Conservation (phyloP, 2,329 filamentous ascomycete species). For the Curvularia lunata region DNA sequence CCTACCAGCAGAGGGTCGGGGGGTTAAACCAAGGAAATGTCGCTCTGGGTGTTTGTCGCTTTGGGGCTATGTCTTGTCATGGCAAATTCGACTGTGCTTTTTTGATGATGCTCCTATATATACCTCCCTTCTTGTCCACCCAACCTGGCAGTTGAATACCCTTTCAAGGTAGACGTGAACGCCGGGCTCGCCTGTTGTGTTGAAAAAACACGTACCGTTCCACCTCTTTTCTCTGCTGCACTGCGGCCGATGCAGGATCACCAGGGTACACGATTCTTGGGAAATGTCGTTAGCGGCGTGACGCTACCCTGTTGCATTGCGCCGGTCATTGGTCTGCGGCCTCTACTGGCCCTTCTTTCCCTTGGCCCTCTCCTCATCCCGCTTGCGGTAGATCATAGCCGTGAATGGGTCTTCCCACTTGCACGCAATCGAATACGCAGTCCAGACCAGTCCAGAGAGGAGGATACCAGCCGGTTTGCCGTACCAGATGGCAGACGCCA, state of each 20-base stretch:
- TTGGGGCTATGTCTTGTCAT: slow-evolving; percentile 21
- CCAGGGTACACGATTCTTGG: background rate
- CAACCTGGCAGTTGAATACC: slow-evolving; percentile 20
- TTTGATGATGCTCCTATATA: slow-evolving; percentile 14
- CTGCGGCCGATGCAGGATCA: background rate
- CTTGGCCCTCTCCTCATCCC: slow-evolving; percentile 61
- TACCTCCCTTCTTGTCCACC: background rate
- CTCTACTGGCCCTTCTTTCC: slow-evolving; percentile 46
- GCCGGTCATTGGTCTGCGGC: background rate
- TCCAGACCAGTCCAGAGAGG: slow-evolving; percentile 74
- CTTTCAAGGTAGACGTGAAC: slow-evolving; percentile 2
- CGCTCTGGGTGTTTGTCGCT: slow-evolving; percentile 26
- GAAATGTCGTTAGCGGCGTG: background rate
- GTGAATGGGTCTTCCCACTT: slow-evolving; percentile 95
- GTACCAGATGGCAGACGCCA: slow-evolving; percentile 82
- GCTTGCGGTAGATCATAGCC: slow-evolving; percentile 87
- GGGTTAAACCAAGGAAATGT: background rate
- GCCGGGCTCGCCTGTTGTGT: slow-evolving; percentile 11
- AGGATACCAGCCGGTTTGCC: slow-evolving; percentile 87
- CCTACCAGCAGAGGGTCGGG: background rate
- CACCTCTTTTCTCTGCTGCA: slow-evolving; percentile 1
- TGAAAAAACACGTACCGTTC: slow-evolving; percentile 17
- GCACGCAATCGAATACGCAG: slow-evolving; percentile 81
- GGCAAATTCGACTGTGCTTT: slow-evolving; percentile 21
- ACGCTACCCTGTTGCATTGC: background rate